Base-by-base conservation (phyloP, 1,139 yeast genomes). In the Kazachstania sp. region DNA sequence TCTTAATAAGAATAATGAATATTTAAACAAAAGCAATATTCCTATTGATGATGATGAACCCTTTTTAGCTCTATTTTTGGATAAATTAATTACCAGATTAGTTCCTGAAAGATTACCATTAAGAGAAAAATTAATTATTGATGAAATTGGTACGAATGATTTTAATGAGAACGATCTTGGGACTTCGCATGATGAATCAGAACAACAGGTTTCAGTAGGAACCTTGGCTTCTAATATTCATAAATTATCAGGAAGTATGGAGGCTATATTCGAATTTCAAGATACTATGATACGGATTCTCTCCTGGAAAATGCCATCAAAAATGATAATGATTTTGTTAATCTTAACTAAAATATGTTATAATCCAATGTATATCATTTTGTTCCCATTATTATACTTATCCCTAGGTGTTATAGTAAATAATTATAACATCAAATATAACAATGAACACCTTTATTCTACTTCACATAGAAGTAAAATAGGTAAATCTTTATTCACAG, bases 361-460 rank as follows among this genome's bases (percentile, higher is more conserved):
- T 40, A 76, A 85, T 69, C 96, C 96, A 0, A 81, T 81, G 59
- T 66, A 85, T 45, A 70, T 86, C 7, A 64, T 83, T 36, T 74
- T 81, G 1, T 69, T 81, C 39, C 96, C 97, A 0, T 59, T 85
- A 36, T 52, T 82, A 1, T 74, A 71, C 45, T 49, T 86, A 4
- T 61, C 83, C 36, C 71, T 75, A 51, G 82, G 81, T 0, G 68
- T 83, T 2, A 71, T 87, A 68, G 70, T 83, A 1, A 92, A 95
- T 0, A 87, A 86, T 1, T 88, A 81, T 58, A 69, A 78, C 19
- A 71, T 75, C 46, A 71, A 87, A 46, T 95, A 87, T 61, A 95
- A 90, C 0, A 69, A 78, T 56, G 66, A 71, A 29, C 67, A 69
- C 12, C 26, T 13, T 6, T 38, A 16, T 12, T 8, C 31, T 13